Evolutionary conservation across 1,284 basidiomycete species (phyloP), one percentile per base, ranked within the genome.

Genomic region (Cryptococcus sp.): DNA sequence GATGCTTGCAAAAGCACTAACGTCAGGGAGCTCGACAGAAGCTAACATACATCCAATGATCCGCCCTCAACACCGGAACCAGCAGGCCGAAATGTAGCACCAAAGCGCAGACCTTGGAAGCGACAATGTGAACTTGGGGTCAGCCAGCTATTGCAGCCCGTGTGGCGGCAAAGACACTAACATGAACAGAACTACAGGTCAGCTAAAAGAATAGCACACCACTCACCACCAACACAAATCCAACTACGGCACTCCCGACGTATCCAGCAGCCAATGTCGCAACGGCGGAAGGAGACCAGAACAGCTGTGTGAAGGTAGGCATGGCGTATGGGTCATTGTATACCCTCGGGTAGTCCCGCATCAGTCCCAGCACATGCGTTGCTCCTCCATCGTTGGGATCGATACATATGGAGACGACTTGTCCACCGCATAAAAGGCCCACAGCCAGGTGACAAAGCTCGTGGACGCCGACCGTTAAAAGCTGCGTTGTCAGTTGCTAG

Each of bases 371-470:
- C 23, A 76, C 64, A 46, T 64, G 62, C 0, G 70, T 74, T 11
- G 66, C 63, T 2, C 75, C 75, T 11, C 75, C 74, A 10, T 66
- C 60, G 48, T 75, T 75, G 3, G 75, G 75, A 49, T 76, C 74
- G 45, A 74, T 72, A 53, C 69, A 70, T 50, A 76, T 61, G 25
- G 59, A 66, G 44, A 68, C 64, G 18, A 75, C 60, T 49, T 70
- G 60, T 3, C 75, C 75, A 4, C 74, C 74, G 49, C 70, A 72
- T 7, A 69, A 37, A 4, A 74, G 47, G 10, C 75, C 75, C 1
- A 67, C 56, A 5, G 61, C 22, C 18, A 75, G 63, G 48, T 76
- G 75, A 40, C 55, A 72, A 19, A 71, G 48, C 56, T 76, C 75
- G 48, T 76, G 75, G 0, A 59, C 61, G 7, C 66, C 73, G 1